Evolutionary conservation across 1,139 yeast species (phyloP).

Genomic region (Debaryomycetaceae sp.): DNA sequence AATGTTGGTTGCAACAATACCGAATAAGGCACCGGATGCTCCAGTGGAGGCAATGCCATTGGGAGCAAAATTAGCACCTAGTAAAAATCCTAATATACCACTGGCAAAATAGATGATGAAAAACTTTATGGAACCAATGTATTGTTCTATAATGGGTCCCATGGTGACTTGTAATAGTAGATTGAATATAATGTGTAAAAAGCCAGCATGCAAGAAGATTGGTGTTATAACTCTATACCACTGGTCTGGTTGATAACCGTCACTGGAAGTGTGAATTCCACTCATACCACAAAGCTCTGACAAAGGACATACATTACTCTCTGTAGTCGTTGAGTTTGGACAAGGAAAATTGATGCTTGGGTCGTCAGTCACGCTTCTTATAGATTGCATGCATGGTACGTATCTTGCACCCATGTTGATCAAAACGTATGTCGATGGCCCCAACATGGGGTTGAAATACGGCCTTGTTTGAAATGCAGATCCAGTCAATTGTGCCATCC

Average conservation of each 20-base stretch:
- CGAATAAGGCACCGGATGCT: constrained; percentile 74
- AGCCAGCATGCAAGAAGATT: constrained; percentile 74
- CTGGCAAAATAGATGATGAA: constrained; percentile 55
- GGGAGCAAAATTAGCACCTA: constrained; percentile 73
- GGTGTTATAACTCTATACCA: constrained; percentile 73
- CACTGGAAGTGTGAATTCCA: constrained; percentile 33
- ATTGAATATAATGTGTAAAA: constrained; percentile 66
- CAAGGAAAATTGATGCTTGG: constrained; percentile 56
- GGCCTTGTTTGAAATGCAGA: constrained; percentile 69
- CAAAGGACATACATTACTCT: constrained; percentile 55
- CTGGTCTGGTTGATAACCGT: constrained; percentile 48
- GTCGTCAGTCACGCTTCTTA: constrained; percentile 50
- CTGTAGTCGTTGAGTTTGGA: constrained; percentile 59
- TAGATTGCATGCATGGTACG: constrained; percentile 65
- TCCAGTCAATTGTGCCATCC: constrained; percentile 61
- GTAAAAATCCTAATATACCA: constrained; percentile 66
- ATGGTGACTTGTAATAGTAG: constrained; percentile 56
- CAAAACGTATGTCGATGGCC: constrained; percentile 68
- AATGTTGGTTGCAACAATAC: constrained; percentile 62
- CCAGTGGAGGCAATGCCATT: constrained; percentile 70
- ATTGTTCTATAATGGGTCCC: constrained; percentile 61
- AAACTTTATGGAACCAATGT: constrained; percentile 56
- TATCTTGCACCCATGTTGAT: constrained; percentile 73
- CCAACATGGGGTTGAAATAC: constrained; percentile 75
- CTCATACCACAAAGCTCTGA: constrained; percentile 62